phyloP scores from a whole-genome alignment of 352 stramenopile genomes.

The Saprolegnia diclina region DNA sequence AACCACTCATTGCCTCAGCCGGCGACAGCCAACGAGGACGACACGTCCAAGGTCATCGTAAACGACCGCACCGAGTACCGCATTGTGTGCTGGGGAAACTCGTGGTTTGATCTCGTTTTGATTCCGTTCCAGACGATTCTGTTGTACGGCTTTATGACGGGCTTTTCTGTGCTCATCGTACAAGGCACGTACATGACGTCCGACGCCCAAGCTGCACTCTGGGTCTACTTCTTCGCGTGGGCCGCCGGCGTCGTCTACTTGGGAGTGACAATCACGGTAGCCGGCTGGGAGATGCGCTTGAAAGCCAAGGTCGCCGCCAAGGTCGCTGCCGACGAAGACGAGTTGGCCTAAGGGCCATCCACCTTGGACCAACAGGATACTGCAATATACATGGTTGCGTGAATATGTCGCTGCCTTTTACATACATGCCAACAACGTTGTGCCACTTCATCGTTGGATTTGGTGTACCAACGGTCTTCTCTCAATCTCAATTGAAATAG shows the following conservation, averaged over 20 bases:
- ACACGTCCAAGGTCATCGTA: too few species aligned
- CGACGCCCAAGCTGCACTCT: neutral
- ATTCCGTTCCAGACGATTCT: neutral
- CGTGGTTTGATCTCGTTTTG: slow-evolving; percentile 13
- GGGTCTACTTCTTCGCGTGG: slow-evolving; percentile 21
- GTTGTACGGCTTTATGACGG: slow-evolving; percentile 14
- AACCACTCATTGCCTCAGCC: too few species aligned
- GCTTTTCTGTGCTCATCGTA: neutral
- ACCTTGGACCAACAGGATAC: too few species aligned
- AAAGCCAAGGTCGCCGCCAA: neutral
- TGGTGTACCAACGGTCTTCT: too few species aligned
- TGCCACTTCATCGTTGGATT: too few species aligned
- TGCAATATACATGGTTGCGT: too few species aligned
- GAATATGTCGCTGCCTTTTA: too few species aligned
- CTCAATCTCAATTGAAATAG: too few species aligned
- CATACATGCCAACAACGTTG: too few species aligned
- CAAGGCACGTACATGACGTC: slow-evolving; percentile 3
- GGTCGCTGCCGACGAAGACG: neutral
- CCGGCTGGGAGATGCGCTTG: slow-evolving; percentile 9
- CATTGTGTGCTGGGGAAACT: slow-evolving; percentile 18
- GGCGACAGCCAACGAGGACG: too few species aligned
- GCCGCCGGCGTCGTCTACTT: slow-evolving; percentile 1
- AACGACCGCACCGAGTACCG: slow-evolving; percentile 10
- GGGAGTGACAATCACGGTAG: neutral
- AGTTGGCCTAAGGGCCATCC: too few species aligned